Evolutionary conservation across 768 basidiomycete genomes (phyloP).

Genomic region (Collybiopsis confluens): DNA sequence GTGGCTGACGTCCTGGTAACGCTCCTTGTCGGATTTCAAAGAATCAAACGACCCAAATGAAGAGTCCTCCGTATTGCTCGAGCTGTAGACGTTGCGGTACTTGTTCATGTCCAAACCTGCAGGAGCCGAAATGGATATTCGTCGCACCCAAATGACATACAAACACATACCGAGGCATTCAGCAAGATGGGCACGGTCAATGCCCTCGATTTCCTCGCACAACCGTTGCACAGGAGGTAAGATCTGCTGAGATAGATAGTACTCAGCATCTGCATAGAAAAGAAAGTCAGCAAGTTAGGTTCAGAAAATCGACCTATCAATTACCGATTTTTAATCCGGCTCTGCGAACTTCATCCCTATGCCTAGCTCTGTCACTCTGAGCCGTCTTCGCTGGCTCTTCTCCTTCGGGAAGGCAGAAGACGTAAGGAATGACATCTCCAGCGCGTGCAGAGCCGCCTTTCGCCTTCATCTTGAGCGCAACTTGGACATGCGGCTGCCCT

Average conservation of each 20-base stretch:
- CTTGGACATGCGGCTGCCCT: slow-evolving; percentile 94
- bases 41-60: slow-evolving; percentile 82
- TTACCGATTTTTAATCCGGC: slow-evolving; percentile 73
- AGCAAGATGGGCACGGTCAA: slow-evolving; percentile 85
- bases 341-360: slow-evolving; percentile 87
- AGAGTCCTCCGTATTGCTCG: slow-evolving; percentile 50
- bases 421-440: slow-evolving; percentile 94
- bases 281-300: slow-evolving; percentile 7
- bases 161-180: slow-evolving; percentile 80
- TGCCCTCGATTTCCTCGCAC: slow-evolving; percentile 95
- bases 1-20: slow-evolving; percentile 73
- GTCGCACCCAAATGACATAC: too few species aligned
- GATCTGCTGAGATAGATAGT: slow-evolving; percentile 88
- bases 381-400: slow-evolving; percentile 65
- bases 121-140: background rate
- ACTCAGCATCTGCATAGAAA: slow-evolving; percentile 75
- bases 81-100: slow-evolving; percentile 37
- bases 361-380: slow-evolving; percentile 87
- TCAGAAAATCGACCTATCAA: slow-evolving; percentile 10
- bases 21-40: slow-evolving; percentile 81
- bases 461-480: slow-evolving; percentile 85
- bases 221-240: slow-evolving; percentile 92
- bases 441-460: slow-evolving; percentile 74
- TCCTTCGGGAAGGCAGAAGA: slow-evolving; percentile 82
- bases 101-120: slow-evolving; percentile 60